phyloP scores from a whole-genome alignment of 2,329 filamentous ascomycete species.

The Neopestalotiopsis sp. region DNA sequence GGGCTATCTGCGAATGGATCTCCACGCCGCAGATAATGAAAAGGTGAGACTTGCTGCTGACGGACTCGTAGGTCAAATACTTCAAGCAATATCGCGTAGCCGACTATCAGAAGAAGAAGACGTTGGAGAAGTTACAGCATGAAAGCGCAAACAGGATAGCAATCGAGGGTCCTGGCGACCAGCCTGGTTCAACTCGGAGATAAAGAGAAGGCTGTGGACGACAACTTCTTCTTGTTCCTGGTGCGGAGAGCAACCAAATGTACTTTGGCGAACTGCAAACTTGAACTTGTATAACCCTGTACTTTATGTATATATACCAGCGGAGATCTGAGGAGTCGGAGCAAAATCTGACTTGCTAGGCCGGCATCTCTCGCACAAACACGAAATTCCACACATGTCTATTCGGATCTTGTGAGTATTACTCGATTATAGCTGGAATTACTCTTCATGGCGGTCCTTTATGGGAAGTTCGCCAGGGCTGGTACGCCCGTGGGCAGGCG shows the following conservation, averaged over 20 bases:
- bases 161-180: constrained; percentile 23
- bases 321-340: not conserved
- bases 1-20: no score
- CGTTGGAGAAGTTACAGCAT: constrained; percentile 74
- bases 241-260: not conserved
- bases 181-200: constrained; percentile 13
- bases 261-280: not conserved
- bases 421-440: not conserved
- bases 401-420: not conserved
- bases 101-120: constrained; percentile 83
- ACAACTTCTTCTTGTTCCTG: not conserved
- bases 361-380: not conserved
- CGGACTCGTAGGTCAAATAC: constrained; percentile 75
- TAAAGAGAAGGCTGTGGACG: not conserved
- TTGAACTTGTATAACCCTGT: not conserved
- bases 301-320: constrained; percentile 6
- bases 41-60: not conserved
- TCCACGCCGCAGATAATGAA: not conserved
- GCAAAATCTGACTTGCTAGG: not conserved
- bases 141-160: constrained; percentile 71
- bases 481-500: not conserved
- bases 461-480: not conserved
- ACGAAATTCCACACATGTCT: not conserved
- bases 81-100: constrained; percentile 97
- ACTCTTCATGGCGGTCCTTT: not conserved